Evolutionary conservation across 305 asterid genomes (phyloP), one percentile per base, ranked within the genome.

Genomic region (Petunia hybrid): DNA sequence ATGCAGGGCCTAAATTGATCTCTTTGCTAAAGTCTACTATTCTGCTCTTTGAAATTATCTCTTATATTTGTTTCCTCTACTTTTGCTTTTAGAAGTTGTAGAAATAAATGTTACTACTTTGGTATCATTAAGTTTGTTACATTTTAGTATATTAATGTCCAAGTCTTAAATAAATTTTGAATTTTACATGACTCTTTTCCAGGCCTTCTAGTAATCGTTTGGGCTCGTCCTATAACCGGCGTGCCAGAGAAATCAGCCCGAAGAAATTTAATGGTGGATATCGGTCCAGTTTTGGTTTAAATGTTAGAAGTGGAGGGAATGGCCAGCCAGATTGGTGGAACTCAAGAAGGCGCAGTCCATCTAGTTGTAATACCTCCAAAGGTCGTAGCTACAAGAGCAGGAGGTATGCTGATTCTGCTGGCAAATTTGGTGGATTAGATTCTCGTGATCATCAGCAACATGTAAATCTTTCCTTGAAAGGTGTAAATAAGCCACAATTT

Each of bases 251-350:
- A 67, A 38, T 78, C 40, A 85, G 86, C 84, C 89, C 91, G 60
- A 93, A 86, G 39, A 90, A 87, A 75, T 85, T 82, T 79, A 14
- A 64, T 76, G 87, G 89, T 39, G 86, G 94, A 83, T 85, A 85
- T 75, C 88, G 90, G 88, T 82, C 91, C 64, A 76, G 84, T 59
- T n/a, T 82, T 74, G 83, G 81, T 55, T 87, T 62, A 56, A 86
- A 76, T 62, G 92, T 84, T 77, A 87, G 91, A 83, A 89, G 83
- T 81, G 91, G 83, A 82, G 89, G 66, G 64, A 82, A 84, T 51
- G 70, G 82, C 85, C 90, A 83, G 77, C 87, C 88, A 88, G 78
- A 80, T 66, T 85, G 85, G 69, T 87, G 91, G 97, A 89, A 84
- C 80, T 82, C 94, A 2, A 94, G 89, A 88, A 77, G 82, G 82